Base-by-base conservation (phyloP, 371 early-diverging fungal species). In the Lichtheimia ramosa region DNA sequence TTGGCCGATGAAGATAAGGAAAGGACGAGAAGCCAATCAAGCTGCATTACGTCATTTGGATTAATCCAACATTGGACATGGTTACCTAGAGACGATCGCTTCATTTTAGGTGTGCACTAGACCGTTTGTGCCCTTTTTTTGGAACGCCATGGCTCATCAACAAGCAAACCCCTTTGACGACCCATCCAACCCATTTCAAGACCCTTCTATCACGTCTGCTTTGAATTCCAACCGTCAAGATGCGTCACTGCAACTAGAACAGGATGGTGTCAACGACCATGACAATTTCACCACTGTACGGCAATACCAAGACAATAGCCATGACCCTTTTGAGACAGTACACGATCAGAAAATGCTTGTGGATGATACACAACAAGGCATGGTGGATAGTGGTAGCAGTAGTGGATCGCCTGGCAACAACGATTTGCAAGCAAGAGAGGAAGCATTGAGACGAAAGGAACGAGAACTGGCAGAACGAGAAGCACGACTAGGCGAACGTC, bases 381-480 rank as follows among this genome's bases (percentile, higher is more conserved):
- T 18, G 23, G 48, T 46, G 48, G 61, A 16, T 24, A 14, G 54
- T 16, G 28, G 50, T 43, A 61, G 43, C 23, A 43, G 49, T 21
- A 48, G 42, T 21, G 49, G 48, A 24, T 39, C 43, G 51, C 15
- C 43, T 34, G 21, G 24, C 13, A 43, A 43, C 4, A 49, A 14
- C 8, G 68, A 73, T 5, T 21, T 61, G 0, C 51, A 51, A 27
- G 65, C 67, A 8, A 55, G 82, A 46, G 90, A 91, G 61, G 84
- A 81, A 54, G 88, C 89, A 27, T 70, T 92, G 43, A 70, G 77
- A 43, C 76, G 77, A 54, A 77, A 88, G 51, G 90, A 90, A 65
- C 80, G 81, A 25, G 87, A 84, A 43, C 73, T 92, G 18, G 86
- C 83, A 3, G 84, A 81, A 3, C 83, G 90, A 49, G 92, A 90